Base-by-base conservation (phyloP, 495 filamentous ascomycete species). In the Astrothelium macrocarpum region DNA sequence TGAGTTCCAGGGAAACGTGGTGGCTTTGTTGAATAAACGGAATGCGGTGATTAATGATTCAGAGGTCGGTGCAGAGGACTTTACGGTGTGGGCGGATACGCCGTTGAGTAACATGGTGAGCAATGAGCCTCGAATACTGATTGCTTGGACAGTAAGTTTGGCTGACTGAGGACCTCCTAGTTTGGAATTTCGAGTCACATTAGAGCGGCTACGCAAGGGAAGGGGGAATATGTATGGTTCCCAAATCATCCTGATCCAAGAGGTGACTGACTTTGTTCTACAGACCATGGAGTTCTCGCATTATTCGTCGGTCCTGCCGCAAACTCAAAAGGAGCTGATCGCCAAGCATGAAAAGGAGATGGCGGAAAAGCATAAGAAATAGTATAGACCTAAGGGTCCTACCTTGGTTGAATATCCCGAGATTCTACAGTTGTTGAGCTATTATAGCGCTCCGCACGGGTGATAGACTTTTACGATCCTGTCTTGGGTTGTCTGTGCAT, bases 1-100 rank as follows among this genome's bases (percentile, higher is more conserved):
- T 70, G 95, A 97, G 80, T 99, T 99, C 82, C 95, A 99, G 79
- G 95, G 95, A 69, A 92, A 90, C 74, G 87, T 97, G 49, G 90
- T 97, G 26, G 91, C 90, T 63, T 75, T 99, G 45, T 78, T 99
- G 80, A 99, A 97, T 78, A 97, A 97, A 84, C 88, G 95, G 65
- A 91, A 90, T 71, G 91, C 93, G 5, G 88, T 89, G 34, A 97
- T 99, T 68, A 89, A 89, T 71, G 95, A 99, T 69, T 96, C 91
- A 34, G 95, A 99, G 71, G 92, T 94, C 64, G 92, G 92, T 32
- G 78, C 86, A 2, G 95, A 99, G 65, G 95, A 99, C 73, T 97
- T 99, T 75, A 92, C 90, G n/a, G 82, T 99, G 60, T 82, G 85
- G 63, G 91, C 93, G 4, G 93, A 97, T 75, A 96, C 92, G 79